Conservation (phyloP, 176 grass and related monocot species). For the Raddia distichophylla region DNA sequence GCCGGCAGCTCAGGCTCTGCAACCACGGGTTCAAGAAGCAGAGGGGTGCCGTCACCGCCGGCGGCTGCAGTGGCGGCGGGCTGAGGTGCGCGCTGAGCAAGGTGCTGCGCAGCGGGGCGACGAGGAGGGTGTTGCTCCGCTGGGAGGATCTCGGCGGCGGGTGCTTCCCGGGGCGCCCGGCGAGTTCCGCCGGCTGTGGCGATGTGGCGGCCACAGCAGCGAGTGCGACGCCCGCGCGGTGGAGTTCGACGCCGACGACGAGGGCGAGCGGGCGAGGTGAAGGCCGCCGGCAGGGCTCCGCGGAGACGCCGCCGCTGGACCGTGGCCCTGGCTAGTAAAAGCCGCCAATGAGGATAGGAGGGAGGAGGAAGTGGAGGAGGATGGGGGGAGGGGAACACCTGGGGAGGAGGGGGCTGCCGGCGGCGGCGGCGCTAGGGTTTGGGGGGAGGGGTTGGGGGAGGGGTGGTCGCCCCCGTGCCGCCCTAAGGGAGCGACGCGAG, state of each 20-base stretch:
- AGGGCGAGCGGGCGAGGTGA: constrained; percentile 28
- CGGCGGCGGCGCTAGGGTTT: too few relatives aligned
- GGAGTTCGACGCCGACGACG: constrained; percentile 28
- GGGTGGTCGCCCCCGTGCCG: too few relatives aligned
- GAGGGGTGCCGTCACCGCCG: background rate
- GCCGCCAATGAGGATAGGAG: too few relatives aligned
- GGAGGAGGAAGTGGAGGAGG: too few relatives aligned
- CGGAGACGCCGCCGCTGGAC: too few relatives aligned
- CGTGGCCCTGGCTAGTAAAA: too few relatives aligned
- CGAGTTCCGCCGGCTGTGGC: constrained; percentile 59
- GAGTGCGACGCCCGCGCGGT: constrained; percentile 42
- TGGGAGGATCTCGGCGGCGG: constrained; percentile 42
- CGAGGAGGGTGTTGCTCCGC: constrained; percentile 29
- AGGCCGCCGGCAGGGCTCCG: too few relatives aligned
- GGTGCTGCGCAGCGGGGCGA: constrained; percentile 42
- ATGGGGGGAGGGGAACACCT: too few relatives aligned
- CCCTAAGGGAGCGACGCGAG: too few relatives aligned
- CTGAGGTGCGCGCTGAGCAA: constrained; percentile 39
- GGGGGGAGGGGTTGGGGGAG: too few relatives aligned
- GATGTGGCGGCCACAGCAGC: constrained; percentile 41
- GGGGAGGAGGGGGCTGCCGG: too few relatives aligned
- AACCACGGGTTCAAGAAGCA: constrained; percentile 59
- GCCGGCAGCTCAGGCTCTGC: constrained; percentile 59
- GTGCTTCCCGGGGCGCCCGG: constrained; percentile 35
- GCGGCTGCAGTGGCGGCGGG: background rate